A percentile compares a stretch with the other conserved stretches of the same genome.
phyloP scores from a whole-genome alignment of 352 stramenopile species.

The Phytopythium oedochilum region DNA sequence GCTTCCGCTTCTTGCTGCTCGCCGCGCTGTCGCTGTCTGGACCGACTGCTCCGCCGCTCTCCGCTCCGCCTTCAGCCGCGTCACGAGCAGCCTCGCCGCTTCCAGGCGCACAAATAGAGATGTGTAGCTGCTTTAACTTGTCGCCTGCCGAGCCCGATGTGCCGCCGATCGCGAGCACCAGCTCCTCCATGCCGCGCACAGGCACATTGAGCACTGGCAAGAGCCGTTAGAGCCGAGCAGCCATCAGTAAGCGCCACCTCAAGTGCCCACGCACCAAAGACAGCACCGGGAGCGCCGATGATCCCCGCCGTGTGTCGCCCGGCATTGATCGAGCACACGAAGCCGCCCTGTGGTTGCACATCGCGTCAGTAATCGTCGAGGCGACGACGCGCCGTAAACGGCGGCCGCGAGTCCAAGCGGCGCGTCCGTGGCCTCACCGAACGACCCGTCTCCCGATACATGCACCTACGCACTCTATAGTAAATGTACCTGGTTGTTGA shows the following conservation, averaged over 20 bases:
- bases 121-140: slow-evolving; percentile 54
- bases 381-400: background rate
- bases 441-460: too few species aligned
- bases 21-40: background rate
- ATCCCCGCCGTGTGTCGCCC: slow-evolving; percentile 59
- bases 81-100: slow-evolving; percentile 6
- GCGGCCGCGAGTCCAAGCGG: too few species aligned
- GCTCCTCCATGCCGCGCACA: slow-evolving; percentile 60
- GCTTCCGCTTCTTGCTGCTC: slow-evolving; percentile 45
- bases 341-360: slow-evolving; percentile 58
- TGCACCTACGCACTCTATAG: too few species aligned
- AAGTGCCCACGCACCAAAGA: slow-evolving; percentile 47
- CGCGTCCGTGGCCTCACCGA: too few species aligned
- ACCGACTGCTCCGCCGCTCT: background rate
- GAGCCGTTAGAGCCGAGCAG: background rate
- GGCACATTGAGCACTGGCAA: slow-evolving; percentile 70
- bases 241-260: background rate
- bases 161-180: slow-evolving; percentile 71
- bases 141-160: slow-evolving; percentile 45
- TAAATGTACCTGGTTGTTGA: slow-evolving; percentile 76
- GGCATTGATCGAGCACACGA: slow-evolving; percentile 81
- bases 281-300: slow-evolving; percentile 33
- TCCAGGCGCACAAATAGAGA: slow-evolving; percentile 45
- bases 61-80: background rate
- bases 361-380: background rate